These are phyloP conservation scores for Cutaneotrichosporon daszewskae DNA, from an alignment of 1,284 basidiomycete species.

Conservation along the genomic window DNA sequence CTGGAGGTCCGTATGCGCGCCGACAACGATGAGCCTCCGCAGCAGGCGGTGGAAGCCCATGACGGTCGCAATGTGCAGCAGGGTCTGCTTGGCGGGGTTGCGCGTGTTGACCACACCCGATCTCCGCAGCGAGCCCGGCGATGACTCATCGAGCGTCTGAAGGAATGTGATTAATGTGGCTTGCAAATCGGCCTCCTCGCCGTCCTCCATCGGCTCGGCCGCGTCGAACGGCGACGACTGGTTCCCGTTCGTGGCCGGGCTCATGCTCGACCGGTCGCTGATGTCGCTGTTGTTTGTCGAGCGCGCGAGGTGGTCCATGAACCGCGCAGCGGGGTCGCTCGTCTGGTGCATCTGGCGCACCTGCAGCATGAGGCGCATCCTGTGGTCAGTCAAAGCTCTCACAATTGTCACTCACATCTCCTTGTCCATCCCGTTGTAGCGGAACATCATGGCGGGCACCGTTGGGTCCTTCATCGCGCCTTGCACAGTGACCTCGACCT, in stretches of 20 bases:
- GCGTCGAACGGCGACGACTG: conserved; percentile 17
- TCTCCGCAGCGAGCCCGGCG: conserved; percentile 45
- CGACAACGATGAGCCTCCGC: conserved; percentile 64
- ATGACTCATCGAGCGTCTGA: conserved; percentile 29
- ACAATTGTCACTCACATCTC: conserved; percentile 30
- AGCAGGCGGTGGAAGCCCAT: conserved; percentile 71
- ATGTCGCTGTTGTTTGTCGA: conserved; percentile 26
- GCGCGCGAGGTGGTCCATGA: conserved; percentile 30
- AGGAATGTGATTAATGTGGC: conserved; percentile 72
- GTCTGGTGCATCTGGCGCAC: conserved; percentile 35
- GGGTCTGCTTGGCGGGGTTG: conserved; percentile 63
- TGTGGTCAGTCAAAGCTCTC: conserved; percentile 10
- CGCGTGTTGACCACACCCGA: conserved; percentile 60
- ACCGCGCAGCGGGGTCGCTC: conserved; percentile 31
- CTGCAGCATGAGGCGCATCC: conserved; percentile 39
- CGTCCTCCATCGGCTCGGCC: conserved; percentile 29
- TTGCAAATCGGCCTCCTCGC: conserved; percentile 55
- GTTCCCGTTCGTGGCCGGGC: conserved; percentile 19
- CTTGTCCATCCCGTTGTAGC: conserved; percentile 36
- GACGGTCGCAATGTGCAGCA: conserved; percentile 81
- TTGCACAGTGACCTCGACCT: conserved; percentile 83
- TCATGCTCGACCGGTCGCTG: conserved; percentile 29
- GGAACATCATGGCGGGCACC: conserved; percentile 30
- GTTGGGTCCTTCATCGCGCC: conserved; percentile 38
- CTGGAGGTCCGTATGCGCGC: conserved; percentile 72